phyloP scores from a whole-genome alignment of 2,329 filamentous ascomycete species.

The Coniosporium uncinatum region DNA sequence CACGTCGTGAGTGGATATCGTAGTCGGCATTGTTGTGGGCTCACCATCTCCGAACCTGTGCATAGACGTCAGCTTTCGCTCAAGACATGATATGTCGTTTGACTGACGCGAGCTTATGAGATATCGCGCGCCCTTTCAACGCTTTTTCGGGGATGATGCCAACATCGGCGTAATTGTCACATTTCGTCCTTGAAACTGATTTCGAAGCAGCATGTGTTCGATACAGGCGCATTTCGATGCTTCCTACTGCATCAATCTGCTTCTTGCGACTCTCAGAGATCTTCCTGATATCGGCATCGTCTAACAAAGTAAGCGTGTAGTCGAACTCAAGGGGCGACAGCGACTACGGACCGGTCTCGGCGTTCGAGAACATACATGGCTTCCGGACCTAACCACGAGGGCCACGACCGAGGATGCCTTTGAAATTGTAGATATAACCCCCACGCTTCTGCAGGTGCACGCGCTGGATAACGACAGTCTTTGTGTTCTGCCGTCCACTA shows the following conservation, averaged over 20 bases:
- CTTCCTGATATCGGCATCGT: constrained; percentile 6
- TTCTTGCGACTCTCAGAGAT: constrained; percentile 1
- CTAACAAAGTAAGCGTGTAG: constrained; percentile 2
- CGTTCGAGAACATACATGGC: constrained; percentile 8
- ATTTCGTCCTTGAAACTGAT: constrained; percentile 1
- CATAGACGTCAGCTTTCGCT: too few species aligned
- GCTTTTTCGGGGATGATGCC: constrained; percentile 14
- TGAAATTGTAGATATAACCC: too few species aligned
- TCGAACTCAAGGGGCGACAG: too few species aligned
- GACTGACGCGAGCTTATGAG: too few species aligned
- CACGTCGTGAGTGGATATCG: constrained; percentile 3
- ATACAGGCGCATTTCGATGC: constrained; percentile 10
- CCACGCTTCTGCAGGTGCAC: too few species aligned
- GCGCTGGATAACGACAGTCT: too few species aligned
- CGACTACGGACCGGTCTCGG: constrained; percentile 7
- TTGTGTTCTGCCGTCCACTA: too few species aligned
- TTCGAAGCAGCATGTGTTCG: constrained; percentile 5
- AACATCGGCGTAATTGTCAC: background rate
- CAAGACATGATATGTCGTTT: too few species aligned
- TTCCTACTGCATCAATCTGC: constrained; percentile 7
- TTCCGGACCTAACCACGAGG: constrained; percentile 1
- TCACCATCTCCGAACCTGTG: background rate
- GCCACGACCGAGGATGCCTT: background rate
- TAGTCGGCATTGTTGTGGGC: too few species aligned
- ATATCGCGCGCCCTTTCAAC: constrained; percentile 13